Evolutionary conservation across 345 rosid genomes (phyloP).

Genomic region (Brassica rapa): DNA sequence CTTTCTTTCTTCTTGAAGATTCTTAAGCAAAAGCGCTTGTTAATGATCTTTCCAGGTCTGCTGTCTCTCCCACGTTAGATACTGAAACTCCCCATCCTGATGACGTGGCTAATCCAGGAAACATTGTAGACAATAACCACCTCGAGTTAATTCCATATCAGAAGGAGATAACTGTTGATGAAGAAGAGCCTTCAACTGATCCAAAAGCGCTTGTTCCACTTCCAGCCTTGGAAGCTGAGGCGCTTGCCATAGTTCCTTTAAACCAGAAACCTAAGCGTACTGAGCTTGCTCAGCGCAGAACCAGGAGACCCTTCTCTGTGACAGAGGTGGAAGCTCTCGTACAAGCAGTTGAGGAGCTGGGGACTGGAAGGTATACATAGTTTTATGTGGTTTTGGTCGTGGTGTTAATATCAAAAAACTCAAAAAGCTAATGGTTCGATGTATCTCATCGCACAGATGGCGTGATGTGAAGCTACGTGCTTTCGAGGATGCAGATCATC

Average conservation of each 20-base stretch:
- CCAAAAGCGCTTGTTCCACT: conserved; percentile 74
- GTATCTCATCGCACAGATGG: conserved; percentile 65
- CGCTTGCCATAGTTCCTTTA: conserved; percentile 67
- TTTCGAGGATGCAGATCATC: conserved; percentile 69
- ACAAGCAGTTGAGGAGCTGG: conserved; percentile 80
- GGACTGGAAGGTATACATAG: conserved; percentile 77
- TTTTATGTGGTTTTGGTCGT: conserved; percentile 4
- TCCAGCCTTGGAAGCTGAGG: conserved; percentile 51
- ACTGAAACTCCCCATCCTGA: conserved; percentile 44
- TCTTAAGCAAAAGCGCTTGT: conserved; percentile 41
- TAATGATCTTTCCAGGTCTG: conserved; percentile 54
- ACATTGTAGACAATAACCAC: conserved; percentile 52
- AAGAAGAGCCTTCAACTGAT: conserved; percentile 43
- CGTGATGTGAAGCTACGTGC: conserved; percentile 73
- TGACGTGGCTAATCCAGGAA: conserved; percentile 39
- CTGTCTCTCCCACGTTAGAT: conserved; percentile 48
- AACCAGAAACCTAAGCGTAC: conserved; percentile 66
- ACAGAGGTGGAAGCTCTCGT: conserved; percentile 92
- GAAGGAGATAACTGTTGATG: conserved; percentile 51
- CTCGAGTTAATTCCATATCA: conserved; percentile 47
- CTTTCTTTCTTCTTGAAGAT: conserved; percentile 37
- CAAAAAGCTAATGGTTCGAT: conserved; percentile 18
- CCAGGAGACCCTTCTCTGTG: conserved; percentile 91
- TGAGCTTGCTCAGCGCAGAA: conserved; percentile 79
- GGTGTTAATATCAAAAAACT: background rate